Evolutionary conservation across 257 asterid species (phyloP).

Genomic region (Petrea volubilis): DNA sequence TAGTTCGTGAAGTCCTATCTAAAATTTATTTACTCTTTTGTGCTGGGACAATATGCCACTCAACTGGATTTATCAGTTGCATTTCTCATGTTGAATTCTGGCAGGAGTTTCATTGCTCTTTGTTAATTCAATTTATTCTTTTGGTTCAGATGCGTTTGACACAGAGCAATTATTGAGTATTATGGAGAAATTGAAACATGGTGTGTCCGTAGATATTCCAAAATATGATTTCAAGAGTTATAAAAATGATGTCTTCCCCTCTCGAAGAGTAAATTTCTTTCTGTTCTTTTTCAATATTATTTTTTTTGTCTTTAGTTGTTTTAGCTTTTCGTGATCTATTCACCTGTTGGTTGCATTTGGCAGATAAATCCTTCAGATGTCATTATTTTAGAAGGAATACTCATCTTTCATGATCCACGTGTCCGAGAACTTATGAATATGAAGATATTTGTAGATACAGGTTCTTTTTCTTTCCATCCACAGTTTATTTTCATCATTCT

Average conservation of each 20-base stretch:
- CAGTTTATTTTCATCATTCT: constrained; percentile 14
- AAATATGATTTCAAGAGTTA: constrained; percentile 92
- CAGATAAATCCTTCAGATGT: constrained; percentile 99
- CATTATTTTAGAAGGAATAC: constrained; percentile 95
- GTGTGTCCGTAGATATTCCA: constrained; percentile 91
- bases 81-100: constrained; percentile 26
- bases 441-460: constrained; percentile 99
- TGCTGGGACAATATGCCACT: neutral
- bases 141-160: constrained; percentile 78
- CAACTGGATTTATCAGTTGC: constrained; percentile 14
- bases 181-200: constrained; percentile 79
- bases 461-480: constrained; percentile 43
- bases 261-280: constrained; percentile 71
- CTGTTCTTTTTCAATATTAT: neutral
- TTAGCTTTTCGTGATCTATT: constrained; percentile 11
- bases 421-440: constrained; percentile 88
- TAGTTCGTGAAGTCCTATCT: constrained; percentile 10
- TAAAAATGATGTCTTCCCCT: constrained; percentile 66
- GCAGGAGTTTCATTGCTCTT: neutral
- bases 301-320: neutral
- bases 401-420: constrained; percentile 89
- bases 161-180: constrained; percentile 64
- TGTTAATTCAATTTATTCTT: constrained; percentile 13
- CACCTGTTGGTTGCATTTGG: constrained; percentile 24
- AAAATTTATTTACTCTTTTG: constrained; percentile 6